Base-by-base conservation (phyloP, 2,329 filamentous ascomycete species). In the Orbilia blumenaviensis region DNA sequence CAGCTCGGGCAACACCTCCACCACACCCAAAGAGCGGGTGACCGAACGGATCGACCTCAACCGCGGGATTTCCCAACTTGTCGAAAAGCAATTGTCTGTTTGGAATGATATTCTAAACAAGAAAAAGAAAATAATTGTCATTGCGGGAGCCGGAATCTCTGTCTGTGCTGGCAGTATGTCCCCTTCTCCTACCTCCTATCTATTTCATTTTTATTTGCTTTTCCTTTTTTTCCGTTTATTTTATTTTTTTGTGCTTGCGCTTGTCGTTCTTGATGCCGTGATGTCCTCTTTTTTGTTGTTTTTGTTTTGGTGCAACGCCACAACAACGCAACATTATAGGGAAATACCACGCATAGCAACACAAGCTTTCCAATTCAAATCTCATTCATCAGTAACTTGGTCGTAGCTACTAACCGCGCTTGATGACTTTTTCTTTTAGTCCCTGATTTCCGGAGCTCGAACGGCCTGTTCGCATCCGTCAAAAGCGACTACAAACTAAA, bases 131-230 rank as follows among this genome's bases (percentile, higher is more conserved):
- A 96, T 99, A 82, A 93, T 99, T 34, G 92, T 98, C 61, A 92
- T 99, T 82, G 95, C 94, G 52, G 95, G 95, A 72, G 95, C 95
- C 78, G 95, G 95, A 77, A 99, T 99, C 80, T 98, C 95, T 41
- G 95, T 97, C 61, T 94, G 94, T 64, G 94, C 95, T 79, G 95
- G 95, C 78, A 96, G 90, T 92, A 87, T 81, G 90, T 66, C 50
- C 77, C 74, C 67, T 61, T 42, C n/a, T 60, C 75, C 75, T 69
- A 60, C 69, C 76, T 62, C 52, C 67, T 7, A 58, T 68, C 42
- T 12, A n/a, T n/a, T n/a, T n/a, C n/a, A n/a, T n/a, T n/a, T n/a
- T n/a, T n/a, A n/a, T n/a, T n/a, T n/a, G n/a, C 36, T 32, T 34
- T 12, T 21, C 69, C 79, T 79, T 80, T 77, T 23, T 38, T 14